Evolutionary conservation across 2,329 filamentous ascomycete genomes (phyloP), one percentile per base, ranked within the genome.

Genomic region (Alternaria postmessia): DNA sequence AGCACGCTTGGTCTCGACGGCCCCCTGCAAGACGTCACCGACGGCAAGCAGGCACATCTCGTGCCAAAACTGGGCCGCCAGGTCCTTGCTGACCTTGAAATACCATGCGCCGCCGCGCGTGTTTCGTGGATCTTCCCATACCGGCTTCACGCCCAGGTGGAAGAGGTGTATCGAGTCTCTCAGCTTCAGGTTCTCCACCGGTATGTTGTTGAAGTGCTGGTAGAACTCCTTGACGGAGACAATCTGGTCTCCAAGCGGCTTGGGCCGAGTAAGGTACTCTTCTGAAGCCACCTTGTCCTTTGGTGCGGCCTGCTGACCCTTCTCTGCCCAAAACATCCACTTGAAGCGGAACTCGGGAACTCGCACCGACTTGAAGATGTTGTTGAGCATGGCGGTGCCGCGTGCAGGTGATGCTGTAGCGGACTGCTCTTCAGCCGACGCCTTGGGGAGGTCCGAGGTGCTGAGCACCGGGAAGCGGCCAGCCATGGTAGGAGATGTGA

Each of bases 121-220:
- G 80, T 97, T 97, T 71, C 95, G 89, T 41, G 91, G 87, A 76
- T 98, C 94, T 80, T 94, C 92, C 85, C 93, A 91, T 43, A 93
- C 87, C 20, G 90, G 92, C 82, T 92, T 91, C 78, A 94, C 91
- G 68, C 92, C 88, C 68, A 89, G 84, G 87, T 92, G 92, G 81
- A 91, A 92, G 77, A 94, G 89, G 81, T 94, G 91, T 28, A 91
- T 91, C 48, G 75, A 80, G 71, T 85, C 83, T 16, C 91, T 88
- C 67, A 93, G 83, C 52, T 90, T 85, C 54, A 92, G 85, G 83
- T 87, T 89, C 28, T 88, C 85, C 79, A 92, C 89, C 69, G 92
- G 84, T 78, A 94, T 91, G 82, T 93, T 93, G 82, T 91, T 85
- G 74, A 83, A 82, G 62, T 83, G 78, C 65, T 79, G 78, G 78